A percentile compares a stretch with the other conserved stretches of the same genome.
phyloP scores from a whole-genome alignment of 495 filamentous ascomycete genomes.

The Podospora fimiseda region DNA sequence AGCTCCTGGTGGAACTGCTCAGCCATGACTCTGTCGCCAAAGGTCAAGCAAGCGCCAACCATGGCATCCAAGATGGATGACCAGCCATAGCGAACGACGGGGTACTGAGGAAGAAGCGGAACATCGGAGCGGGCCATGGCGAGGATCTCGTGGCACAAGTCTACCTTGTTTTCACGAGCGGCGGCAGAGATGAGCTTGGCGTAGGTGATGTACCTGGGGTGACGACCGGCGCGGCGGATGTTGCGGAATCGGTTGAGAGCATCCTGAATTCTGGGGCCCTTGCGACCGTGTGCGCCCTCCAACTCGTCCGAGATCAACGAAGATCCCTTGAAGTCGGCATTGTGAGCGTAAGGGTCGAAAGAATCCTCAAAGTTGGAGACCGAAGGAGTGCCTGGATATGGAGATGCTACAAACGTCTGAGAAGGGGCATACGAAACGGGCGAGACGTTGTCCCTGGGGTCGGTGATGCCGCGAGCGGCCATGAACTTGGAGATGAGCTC shows the following conservation, averaged over 20 bases:
- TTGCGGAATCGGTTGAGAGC: conserved; percentile 78
- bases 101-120: conserved; percentile 72
- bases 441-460: conserved; percentile 38
- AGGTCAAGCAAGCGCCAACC: conserved; percentile 84
- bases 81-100: conserved; percentile 88
- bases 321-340: conserved; percentile 87
- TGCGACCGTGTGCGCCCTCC: conserved; percentile 63
- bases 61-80: conserved; percentile 89
- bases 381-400: conserved; percentile 32
- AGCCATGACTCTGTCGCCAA: conserved; percentile 72
- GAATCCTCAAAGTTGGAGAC: conserved; percentile 59
- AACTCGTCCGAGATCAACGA: conserved; percentile 81
- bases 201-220: conserved; percentile 92
- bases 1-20: conserved; percentile 86
- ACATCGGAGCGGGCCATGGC: conserved; percentile 82
- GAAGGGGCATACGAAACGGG: conserved; percentile 17
- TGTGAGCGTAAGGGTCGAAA: conserved; percentile 83
- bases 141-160: conserved; percentile 79
- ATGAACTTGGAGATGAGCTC: conserved; percentile 78
- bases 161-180: conserved; percentile 69
- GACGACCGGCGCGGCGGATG: conserved; percentile 84
- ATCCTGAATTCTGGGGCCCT: conserved; percentile 68
- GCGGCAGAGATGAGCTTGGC: conserved; percentile 90
- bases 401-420: conserved; percentile 28
- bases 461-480: conserved; percentile 43